Percentiles rank a stretch among this genome's conserved stretches.
These are phyloP conservation scores for Salvia hispanica DNA, from an alignment of 257 asterid species.

Conservation along the genomic window DNA sequence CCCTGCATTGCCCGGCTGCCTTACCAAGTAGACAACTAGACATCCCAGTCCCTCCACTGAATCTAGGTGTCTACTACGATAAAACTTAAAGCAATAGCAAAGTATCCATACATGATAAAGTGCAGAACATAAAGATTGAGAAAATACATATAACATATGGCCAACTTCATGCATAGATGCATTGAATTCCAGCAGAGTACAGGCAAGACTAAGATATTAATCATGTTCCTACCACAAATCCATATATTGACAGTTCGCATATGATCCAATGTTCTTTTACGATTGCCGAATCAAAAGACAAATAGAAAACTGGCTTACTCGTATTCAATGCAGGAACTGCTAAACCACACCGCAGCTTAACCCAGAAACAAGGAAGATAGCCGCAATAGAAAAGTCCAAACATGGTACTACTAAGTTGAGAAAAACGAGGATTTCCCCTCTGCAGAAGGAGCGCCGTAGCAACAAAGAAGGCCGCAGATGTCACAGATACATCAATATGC, in stretches of 20 bases:
- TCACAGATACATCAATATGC: conserved; percentile 85
- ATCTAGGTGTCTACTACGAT: not conserved
- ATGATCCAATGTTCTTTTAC: conserved; percentile 15
- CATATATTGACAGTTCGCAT: conserved; percentile 19
- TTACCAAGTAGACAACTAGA: not conserved
- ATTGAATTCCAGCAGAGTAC: not conserved
- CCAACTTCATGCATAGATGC: conserved; percentile 1
- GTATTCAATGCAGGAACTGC: conserved; percentile 84
- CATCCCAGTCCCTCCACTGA: conserved; percentile 6
- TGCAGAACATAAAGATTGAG: not conserved
- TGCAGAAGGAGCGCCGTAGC: conserved; percentile 75
- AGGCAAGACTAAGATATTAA: not conserved
- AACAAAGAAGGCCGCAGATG: conserved; percentile 90
- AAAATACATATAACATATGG: not conserved
- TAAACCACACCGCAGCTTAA: conserved; percentile 85
- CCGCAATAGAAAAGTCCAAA: conserved; percentile 97
- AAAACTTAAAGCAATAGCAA: not conserved
- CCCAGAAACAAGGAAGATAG: conserved; percentile 99
- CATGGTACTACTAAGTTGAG: conserved; percentile 93
- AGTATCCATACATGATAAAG: not conserved
- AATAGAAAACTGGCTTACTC: conserved; percentile 51
- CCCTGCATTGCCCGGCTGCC: conserved; percentile 1
- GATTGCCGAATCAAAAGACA: conserved; percentile 23
- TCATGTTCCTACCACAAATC: conserved; percentile 12
- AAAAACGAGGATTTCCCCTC: conserved; percentile 88